These are phyloP conservation scores for Dothistroma septosporum DNA, from an alignment of 2,329 filamentous ascomycete genomes.

Conservation along the genomic window DNA sequence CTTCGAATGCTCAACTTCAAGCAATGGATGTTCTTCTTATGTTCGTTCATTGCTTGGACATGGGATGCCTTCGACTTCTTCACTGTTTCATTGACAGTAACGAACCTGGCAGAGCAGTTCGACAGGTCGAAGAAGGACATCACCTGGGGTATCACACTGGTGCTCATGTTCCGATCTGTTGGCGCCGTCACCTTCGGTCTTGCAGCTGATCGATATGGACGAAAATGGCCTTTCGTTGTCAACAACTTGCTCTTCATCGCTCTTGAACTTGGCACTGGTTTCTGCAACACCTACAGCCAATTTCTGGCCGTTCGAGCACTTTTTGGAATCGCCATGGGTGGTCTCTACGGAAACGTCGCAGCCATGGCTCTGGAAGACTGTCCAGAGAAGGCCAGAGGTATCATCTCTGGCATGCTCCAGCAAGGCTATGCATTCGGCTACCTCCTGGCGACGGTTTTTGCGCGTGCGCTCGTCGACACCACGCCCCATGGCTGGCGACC, in stretches of 20 bases:
- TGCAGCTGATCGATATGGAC: slow-evolving; percentile 32
- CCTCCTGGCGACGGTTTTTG: slow-evolving; percentile 47
- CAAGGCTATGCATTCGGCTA: slow-evolving; percentile 63
- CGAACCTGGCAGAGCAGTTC: slow-evolving; percentile 52
- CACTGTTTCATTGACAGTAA: slow-evolving; percentile 56
- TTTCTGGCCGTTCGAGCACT: slow-evolving; percentile 58
- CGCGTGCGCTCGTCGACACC: slow-evolving; percentile 64
- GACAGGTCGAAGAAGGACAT: slow-evolving; percentile 54
- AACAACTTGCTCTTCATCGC: slow-evolving; percentile 60
- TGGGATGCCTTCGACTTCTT: slow-evolving; percentile 61
- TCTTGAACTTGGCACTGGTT: slow-evolving; percentile 58
- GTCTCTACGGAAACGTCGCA: slow-evolving; percentile 58
- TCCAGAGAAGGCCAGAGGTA: slow-evolving; percentile 54
- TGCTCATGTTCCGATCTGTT: slow-evolving; percentile 59
- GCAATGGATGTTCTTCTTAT: slow-evolving; percentile 57
- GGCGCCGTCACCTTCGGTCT: slow-evolving; percentile 56
- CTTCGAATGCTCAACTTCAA: slow-evolving; percentile 50
- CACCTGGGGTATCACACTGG: slow-evolving; percentile 55
- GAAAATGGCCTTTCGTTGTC: slow-evolving; percentile 51
- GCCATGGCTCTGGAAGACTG: slow-evolving; percentile 62
- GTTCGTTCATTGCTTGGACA: slow-evolving; percentile 49
- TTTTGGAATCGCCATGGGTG: slow-evolving; percentile 63
- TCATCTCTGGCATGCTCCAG: slow-evolving; percentile 60
- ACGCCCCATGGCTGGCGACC: slow-evolving; percentile 78
- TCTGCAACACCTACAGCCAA: slow-evolving; percentile 54